Evolutionary conservation across 2,329 filamentous ascomycete species (phyloP), one percentile per base, ranked within the genome.

Genomic region (Trichoderma semiorbis): DNA sequence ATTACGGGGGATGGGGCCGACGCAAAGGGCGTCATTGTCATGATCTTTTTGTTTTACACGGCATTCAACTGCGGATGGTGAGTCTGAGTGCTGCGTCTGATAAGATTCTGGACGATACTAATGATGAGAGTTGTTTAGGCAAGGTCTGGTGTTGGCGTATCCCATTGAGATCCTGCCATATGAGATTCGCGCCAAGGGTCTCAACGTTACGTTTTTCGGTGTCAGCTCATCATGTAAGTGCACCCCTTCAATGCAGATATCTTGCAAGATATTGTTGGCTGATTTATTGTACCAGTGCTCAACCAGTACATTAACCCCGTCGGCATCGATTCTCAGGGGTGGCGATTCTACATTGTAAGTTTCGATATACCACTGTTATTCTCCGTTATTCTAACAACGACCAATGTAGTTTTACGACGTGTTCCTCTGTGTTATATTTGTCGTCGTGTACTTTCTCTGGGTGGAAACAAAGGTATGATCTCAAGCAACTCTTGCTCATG

Each of bases 91-190:
- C 7, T 11, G 30, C 16, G 14, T 65, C 12, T 14, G 21, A 21
- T 21, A 5, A 5, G 5, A 10, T 16, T n/a, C 18, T 16, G 26
- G 6, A 16, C 28, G 3, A 24, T 68, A 24, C 34, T 68, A 5
- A 68, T 11, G 43, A 30, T 43, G 24, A 24, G 47, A 24, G 47
- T 39, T 36, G 18, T 8, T 21, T 30, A 68, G 65, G 65, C 65
- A 68, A 70, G 87, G 87, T 64, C 82, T 90, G 57, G 81, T 89
- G 11, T 83, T 89, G 57, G 84, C 86, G 69, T 90, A 90, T 74
- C 84, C 86, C 1, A 84, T 88, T 11, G 88, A 90, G 79, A 82
- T 90, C 39, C 81, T 89, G 24, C 87, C 88, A 0, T 90, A 88
- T 80, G 83, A 85, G 62, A 81, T 89, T 21, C 87, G 88, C 61